Evolutionary conservation across 1,284 basidiomycete species (phyloP).

Genomic region (Cutaneotrichosporon cavernicola): DNA sequence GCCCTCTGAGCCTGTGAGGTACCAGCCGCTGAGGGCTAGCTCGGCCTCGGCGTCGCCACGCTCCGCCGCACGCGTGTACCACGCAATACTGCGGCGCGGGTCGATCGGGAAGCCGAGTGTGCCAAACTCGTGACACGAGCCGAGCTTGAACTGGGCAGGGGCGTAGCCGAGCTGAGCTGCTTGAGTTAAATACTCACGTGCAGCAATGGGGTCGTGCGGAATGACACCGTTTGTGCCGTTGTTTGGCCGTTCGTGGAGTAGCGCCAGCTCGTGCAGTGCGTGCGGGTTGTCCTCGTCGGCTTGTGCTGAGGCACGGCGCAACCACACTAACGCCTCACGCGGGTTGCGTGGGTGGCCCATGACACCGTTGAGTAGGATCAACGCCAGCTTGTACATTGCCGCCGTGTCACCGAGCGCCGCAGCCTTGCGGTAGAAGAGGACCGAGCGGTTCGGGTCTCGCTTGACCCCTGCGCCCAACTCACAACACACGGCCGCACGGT

Average conservation of each 20-base stretch:
- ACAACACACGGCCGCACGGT: slow-evolving; percentile 97
- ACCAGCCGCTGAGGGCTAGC: slow-evolving; percentile 95
- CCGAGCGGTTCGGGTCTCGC: slow-evolving; percentile 79
- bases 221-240: slow-evolving; percentile 38
- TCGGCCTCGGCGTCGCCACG: slow-evolving; percentile 93
- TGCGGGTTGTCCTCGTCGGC: slow-evolving; percentile 99
- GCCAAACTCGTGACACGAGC: slow-evolving; percentile 93
- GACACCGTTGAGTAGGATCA: slow-evolving; percentile 84
- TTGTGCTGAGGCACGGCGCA: slow-evolving; percentile 90
- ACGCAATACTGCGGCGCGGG: slow-evolving; percentile 88
- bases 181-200: slow-evolving; percentile 84
- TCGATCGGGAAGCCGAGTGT: slow-evolving; percentile 85
- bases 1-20: slow-evolving; percentile 89
- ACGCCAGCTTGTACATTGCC: slow-evolving; percentile 98
- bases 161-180: slow-evolving; percentile 92
- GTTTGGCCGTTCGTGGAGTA: slow-evolving; percentile 73
- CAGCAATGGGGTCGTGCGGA: slow-evolving; percentile 60
- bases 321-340: slow-evolving; percentile 90
- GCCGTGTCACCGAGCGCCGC: slow-evolving; percentile 94
- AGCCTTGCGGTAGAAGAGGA: slow-evolving; percentile 95
- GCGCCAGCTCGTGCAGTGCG: slow-evolving; percentile 91
- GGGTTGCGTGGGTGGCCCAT: slow-evolving; percentile 82
- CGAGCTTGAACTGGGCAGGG: slow-evolving; percentile 91
- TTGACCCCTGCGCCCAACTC: slow-evolving; percentile 99
- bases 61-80: slow-evolving; percentile 98